A percentile compares a stretch with the other conserved stretches of the same genome.
These are phyloP conservation scores for Bryoerythrophyllum caledonicum DNA, from an alignment of 225 moss, liverwort and hornwort species.

Conservation along the genomic window DNA sequence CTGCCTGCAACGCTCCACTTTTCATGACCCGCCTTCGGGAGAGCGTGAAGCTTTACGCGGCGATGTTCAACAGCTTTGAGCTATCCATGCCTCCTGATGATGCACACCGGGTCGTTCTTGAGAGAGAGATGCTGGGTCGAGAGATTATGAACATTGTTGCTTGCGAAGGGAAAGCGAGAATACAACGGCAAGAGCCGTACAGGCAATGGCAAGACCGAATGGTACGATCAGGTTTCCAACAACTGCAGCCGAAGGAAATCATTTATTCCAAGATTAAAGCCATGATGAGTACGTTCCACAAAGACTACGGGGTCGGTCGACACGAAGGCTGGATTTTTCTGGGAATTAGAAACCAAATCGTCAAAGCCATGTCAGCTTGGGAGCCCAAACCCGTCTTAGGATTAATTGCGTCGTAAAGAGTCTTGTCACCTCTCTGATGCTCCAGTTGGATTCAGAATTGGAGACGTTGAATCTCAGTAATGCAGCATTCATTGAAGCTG, in stretches of 20 bases:
- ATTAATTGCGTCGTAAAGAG: slow-evolving; percentile 10
- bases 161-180: slow-evolving; percentile 63
- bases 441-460: neutral
- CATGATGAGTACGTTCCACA: slow-evolving; percentile 36
- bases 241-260: slow-evolving; percentile 27
- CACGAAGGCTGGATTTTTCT: slow-evolving; percentile 57
- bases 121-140: slow-evolving; percentile 52
- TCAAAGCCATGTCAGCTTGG: slow-evolving; percentile 46
- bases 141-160: slow-evolving; percentile 66
- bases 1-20: slow-evolving; percentile 65
- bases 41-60: slow-evolving; percentile 42
- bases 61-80: slow-evolving; percentile 44
- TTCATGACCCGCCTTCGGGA: slow-evolving; percentile 68
- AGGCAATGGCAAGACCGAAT: slow-evolving; percentile 65
- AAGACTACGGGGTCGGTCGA: slow-evolving; percentile 41
- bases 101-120: slow-evolving; percentile 35
- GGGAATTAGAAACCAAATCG: slow-evolving; percentile 49
- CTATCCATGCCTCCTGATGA: slow-evolving; percentile 39
- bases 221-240: slow-evolving; percentile 55
- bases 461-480: neutral
- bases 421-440: neutral
- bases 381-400: slow-evolving; percentile 26
- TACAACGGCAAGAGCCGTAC: slow-evolving; percentile 59
- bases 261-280: slow-evolving; percentile 16
- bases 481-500: neutral